Evolutionary conservation across 805 yeast species (phyloP), one percentile per base, ranked within the genome.

Genomic region (Saturnispora diversa): DNA sequence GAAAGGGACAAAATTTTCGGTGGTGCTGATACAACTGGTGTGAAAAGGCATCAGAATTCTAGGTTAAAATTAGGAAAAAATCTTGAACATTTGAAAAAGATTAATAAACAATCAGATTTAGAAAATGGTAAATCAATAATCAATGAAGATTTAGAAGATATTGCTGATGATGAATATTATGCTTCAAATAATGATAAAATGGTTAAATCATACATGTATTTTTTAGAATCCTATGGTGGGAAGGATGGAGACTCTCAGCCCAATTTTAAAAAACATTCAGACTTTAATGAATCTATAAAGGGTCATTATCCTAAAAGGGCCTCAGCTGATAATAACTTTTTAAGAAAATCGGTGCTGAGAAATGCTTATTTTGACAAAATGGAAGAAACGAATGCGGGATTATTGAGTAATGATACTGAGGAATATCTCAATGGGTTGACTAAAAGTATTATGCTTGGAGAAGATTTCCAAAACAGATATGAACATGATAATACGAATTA

Each of bases 121-220:
- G 47, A 48, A 19, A 17, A 41, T 10, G 32, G 25, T n/a, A 15
- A 26, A 7, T 9, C 20, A 7, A 23, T 38, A 25, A 29, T 16
- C n/a, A 26, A 36, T 21, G 33, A 21, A 6, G 44, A 46, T 38
- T 46, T 48, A 38, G 46, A 46, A 16, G 66, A 63, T 16, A 60
- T 58, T 40, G 42, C 63, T 44, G 42, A 60, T 47, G 54, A 62
- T 31, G 63, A 67, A 31, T 69, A 71, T 46, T 67, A 68, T 42
- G 50, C 69, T 2, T 68, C 74, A 0, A 75, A 75, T 42, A 92
- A 87, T 52, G 87, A 80, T 46, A 88, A 90, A 56, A 88, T 90
- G 96, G 75, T 85, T 62, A 85, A 85, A 51, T 85, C 95, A 1
- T 88, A 86, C 57, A 66, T 88, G 63, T 80, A 86, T 57, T 88